Evolutionary conservation across 164 flowering plant genomes (phyloP).

Genomic region (Platanus orientalis): DNA sequence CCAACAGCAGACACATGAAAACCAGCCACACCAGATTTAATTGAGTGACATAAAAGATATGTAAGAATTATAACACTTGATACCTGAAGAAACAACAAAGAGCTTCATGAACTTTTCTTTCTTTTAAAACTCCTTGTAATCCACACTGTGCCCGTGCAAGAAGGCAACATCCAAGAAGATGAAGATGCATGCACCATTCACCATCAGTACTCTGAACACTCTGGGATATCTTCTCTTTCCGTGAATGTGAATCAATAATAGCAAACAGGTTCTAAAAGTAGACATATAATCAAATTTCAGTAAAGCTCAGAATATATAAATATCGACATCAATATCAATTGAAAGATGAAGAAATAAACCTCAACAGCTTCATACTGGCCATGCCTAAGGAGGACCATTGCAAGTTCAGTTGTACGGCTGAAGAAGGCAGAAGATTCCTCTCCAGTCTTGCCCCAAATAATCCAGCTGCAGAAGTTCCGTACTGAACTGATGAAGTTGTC

Average conservation of each 20-base stretch:
- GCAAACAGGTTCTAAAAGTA: conserved; percentile 48
- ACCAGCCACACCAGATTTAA: too few relatives aligned
- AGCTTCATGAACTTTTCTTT: conserved; percentile 70
- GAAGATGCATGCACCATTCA: conserved; percentile 58
- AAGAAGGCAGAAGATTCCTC: conserved; percentile 49
- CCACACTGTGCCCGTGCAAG: conserved; percentile 66
- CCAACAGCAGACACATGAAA: too few relatives aligned
- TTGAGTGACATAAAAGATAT: too few relatives aligned
- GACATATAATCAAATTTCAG: conserved; percentile 6
- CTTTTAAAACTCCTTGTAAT: conserved; percentile 45
- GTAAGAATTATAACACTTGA: conserved; percentile 1
- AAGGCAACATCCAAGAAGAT: conserved; percentile 86
- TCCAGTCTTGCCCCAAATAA: conserved; percentile 57
- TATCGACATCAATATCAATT: not conserved
- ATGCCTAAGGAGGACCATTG: conserved; percentile 55
- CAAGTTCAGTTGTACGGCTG: conserved; percentile 56
- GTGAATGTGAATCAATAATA: conserved; percentile 53
- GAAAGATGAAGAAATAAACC: conserved; percentile 34
- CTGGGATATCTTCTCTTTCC: conserved; percentile 52
- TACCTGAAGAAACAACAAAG: conserved; percentile 93
- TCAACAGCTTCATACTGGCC: conserved; percentile 85
- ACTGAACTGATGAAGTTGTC: conserved; percentile 31
- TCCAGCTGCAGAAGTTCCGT: conserved; percentile 63
- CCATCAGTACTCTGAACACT: conserved; percentile 54
- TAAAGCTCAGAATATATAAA: not conserved